Base-by-base conservation (phyloP, 345 rosid genomes). In the Dimocarpus longan region DNA sequence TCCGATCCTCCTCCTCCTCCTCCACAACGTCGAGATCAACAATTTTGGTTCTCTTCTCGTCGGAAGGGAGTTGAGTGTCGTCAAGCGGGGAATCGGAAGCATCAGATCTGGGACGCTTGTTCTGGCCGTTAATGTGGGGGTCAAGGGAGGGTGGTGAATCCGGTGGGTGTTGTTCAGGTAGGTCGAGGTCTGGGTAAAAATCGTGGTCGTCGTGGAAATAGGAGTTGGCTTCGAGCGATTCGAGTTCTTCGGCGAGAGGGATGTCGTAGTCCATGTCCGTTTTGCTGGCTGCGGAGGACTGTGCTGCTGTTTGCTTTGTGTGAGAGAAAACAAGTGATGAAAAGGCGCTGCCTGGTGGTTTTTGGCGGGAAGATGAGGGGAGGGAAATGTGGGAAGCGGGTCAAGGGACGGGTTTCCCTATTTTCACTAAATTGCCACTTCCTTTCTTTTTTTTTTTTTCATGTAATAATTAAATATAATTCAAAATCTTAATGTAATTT, bases 221-320 rank as follows among this genome's bases (percentile, higher is more conserved):
- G 56, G 89, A 87, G 80, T 95, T 81, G 42, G 93, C 90, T 85
- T 92, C 99, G 13, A 94, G 95, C 82, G 92, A 86, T 86, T 96
- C 97, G 79, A 96, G 95, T 90, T 96, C 99, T 79, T 91, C 97
- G 4, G 94, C 90, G 0, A 79, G 85, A 21, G 97, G 98, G 28
- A 91, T 89, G 80, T 91, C 97, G 84, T 88, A 83, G 21, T 95
- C 92, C 90, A 88, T 88, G 78, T 24, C 32, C 28, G 18, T 43
- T 62, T 26, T 75, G 3, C 12, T 24, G 71, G 79, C 42, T 39
- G 54, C 48, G 40, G 57, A 39, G 42, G 50, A 50, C 68, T n/a
- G 28, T 32, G 40, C 44, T 32, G 73, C 15, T 52, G 16, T 52
- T 52, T 32, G 1, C 12, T 42, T 42, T 42, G 44, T 42, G 16